Percentiles rank a stretch among this genome's conserved stretches.
Conservation (phyloP, 179 eudicot genomes). For the Carnegiea gigantea region DNA sequence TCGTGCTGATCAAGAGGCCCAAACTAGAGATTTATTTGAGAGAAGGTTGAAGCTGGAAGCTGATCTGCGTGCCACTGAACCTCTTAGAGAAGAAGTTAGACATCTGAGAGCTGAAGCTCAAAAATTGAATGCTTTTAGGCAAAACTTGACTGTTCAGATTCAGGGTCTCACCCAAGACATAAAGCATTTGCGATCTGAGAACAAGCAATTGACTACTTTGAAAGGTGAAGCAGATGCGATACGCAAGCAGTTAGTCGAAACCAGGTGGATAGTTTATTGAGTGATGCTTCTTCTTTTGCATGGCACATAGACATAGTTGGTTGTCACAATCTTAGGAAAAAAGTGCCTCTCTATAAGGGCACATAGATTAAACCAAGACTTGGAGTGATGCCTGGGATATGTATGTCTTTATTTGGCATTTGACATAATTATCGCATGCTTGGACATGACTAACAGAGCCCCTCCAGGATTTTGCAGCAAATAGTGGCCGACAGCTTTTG, state of each 20-base stretch:
- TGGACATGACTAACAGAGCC: not conserved
- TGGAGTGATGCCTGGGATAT: not conserved
- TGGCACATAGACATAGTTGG: conserved; percentile 8
- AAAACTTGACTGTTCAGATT: conserved; percentile 61
- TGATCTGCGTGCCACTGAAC: conserved; percentile 64
- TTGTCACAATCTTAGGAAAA: conserved; percentile 11
- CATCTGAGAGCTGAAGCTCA: conserved; percentile 68
- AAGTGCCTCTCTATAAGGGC: not conserved
- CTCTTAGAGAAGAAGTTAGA: conserved; percentile 60
- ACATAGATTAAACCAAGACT: not conserved
- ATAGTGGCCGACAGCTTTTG: not conserved
- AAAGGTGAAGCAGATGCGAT: conserved; percentile 67
- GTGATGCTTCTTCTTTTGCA: conserved; percentile 6
- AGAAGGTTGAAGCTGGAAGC: conserved; percentile 72
- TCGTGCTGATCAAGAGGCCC: conserved; percentile 58
- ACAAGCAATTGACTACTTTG: conserved; percentile 54
- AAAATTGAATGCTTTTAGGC: conserved; percentile 48
- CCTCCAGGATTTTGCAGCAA: not conserved
- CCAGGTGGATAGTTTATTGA: conserved; percentile 52
- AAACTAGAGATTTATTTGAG: conserved; percentile 55
- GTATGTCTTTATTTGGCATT: not conserved
- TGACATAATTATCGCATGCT: not conserved
- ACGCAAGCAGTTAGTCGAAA: conserved; percentile 67
- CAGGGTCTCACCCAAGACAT: conserved; percentile 63
- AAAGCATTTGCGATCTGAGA: conserved; percentile 53